These are phyloP conservation scores for Pilatotrama ljubarskyi DNA, from an alignment of 768 basidiomycete species.

Conservation along the genomic window DNA sequence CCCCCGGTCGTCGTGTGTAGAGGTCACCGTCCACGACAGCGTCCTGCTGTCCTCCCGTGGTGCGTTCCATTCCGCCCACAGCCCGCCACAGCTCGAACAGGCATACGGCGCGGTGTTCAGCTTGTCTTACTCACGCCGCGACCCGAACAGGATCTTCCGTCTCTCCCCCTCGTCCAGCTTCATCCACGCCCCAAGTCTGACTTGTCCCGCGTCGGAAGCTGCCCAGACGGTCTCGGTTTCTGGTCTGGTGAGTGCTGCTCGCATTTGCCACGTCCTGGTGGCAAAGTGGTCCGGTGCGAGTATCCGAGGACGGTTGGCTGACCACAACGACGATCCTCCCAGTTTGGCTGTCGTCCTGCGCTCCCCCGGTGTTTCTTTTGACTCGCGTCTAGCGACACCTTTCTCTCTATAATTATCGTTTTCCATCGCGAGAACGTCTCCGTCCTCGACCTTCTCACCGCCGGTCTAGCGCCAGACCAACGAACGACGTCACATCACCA, in stretches of 20 bases:
- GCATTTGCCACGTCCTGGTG: background rate
- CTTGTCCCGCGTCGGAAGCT: constrained; percentile 6
- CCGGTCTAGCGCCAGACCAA: constrained; percentile 4
- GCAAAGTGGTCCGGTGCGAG: background rate
- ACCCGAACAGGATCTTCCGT: constrained; percentile 19
- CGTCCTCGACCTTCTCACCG: constrained; percentile 5
- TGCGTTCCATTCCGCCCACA: background rate
- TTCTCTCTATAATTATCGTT: constrained; percentile 20
- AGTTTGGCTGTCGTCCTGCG: constrained; percentile 6
- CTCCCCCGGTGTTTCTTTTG: constrained; percentile 11
- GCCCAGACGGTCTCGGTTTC: constrained; percentile 2
- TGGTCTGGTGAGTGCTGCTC: background rate
- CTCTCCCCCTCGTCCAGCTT: background rate
- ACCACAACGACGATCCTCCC: constrained; percentile 9
- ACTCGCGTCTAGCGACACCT: constrained; percentile 16
- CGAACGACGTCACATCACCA: constrained; percentile 13
- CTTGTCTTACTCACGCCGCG: background rate
- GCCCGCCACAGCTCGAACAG: background rate
- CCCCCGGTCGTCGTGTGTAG: constrained; percentile 12
- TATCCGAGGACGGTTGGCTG: background rate
- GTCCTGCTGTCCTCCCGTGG: constrained; percentile 9
- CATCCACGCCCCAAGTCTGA: background rate
- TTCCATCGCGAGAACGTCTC: constrained; percentile 1
- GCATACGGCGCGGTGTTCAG: background rate
- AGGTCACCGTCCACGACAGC: constrained; percentile 19